Percentiles rank a stretch among this genome's conserved stretches.
Conservation (phyloP, 495 filamentous ascomycete species). For the Cercophora samala region DNA sequence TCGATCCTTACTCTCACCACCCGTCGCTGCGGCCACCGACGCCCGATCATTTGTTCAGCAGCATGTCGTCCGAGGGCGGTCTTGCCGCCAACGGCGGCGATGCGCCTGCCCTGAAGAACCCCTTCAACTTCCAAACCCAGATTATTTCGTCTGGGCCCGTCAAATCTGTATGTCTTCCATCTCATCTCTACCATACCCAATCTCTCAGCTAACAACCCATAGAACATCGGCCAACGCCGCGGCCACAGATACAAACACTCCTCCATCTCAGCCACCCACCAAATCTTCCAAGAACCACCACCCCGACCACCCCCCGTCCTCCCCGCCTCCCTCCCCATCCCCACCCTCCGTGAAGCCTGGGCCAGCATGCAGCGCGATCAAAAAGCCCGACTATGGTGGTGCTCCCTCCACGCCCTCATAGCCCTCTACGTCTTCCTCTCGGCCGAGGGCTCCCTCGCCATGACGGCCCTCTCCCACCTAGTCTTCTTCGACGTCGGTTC, state of each 20-base stretch:
- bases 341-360: slow-evolving; percentile 81
- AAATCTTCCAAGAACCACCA: slow-evolving; percentile 94
- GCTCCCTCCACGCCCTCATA: slow-evolving; percentile 77
- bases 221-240: slow-evolving; percentile 84
- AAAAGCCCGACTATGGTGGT: slow-evolving; percentile 79
- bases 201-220: slow-evolving; percentile 8
- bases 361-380: slow-evolving; percentile 84
- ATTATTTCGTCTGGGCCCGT: slow-evolving; percentile 71
- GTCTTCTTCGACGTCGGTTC: slow-evolving; percentile 93
- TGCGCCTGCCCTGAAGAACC: slow-evolving; percentile 46
- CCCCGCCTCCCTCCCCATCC: slow-evolving; percentile 91
- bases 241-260: slow-evolving; percentile 98
- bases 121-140: slow-evolving; percentile 94
- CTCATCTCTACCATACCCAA: neutral
- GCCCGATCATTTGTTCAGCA: slow-evolving; percentile 28
- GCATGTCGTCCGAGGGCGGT: slow-evolving; percentile 36
- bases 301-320: slow-evolving; percentile 81
- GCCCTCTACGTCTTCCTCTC: slow-evolving; percentile 81
- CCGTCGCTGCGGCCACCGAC: slow-evolving; percentile 19
- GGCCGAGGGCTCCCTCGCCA: slow-evolving; percentile 80
- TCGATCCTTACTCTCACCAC: slow-evolving; percentile 21
- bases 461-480: slow-evolving; percentile 88
- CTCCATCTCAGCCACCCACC: slow-evolving; percentile 79
- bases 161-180: slow-evolving; percentile 64
- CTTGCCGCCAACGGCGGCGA: slow-evolving; percentile 29